A percentile compares a stretch with the other conserved stretches of the same genome.
Conservation (phyloP, 345 rosid species). For the Ricinus communis region DNA sequence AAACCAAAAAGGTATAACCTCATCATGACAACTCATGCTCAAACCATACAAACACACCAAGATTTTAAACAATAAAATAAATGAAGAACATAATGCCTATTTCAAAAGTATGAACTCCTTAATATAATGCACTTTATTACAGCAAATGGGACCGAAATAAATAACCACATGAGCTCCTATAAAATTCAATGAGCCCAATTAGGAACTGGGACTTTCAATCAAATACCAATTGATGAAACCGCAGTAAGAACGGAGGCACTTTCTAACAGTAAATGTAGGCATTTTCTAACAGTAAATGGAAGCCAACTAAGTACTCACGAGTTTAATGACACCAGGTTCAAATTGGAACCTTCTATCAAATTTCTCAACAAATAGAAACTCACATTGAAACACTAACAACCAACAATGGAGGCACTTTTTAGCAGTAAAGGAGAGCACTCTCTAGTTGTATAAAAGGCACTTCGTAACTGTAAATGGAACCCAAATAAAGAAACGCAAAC, state of each 20-base stretch:
- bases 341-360: background rate
- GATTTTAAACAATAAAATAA: background rate
- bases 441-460: too few species aligned
- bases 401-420: too few species aligned
- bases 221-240: too few species aligned
- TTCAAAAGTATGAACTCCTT: background rate
- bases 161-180: background rate
- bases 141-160: background rate
- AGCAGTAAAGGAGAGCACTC: too few species aligned
- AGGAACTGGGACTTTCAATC: too few species aligned
- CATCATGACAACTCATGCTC: conserved; percentile 29
- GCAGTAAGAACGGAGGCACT: too few species aligned
- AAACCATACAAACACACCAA: background rate
- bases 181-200: background rate
- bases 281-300: too few species aligned
- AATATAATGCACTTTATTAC: background rate
- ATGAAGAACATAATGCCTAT: background rate
- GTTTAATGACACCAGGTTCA: too few species aligned
- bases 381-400: background rate
- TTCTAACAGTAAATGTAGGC: too few species aligned
- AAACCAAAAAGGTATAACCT: conserved; percentile 40
- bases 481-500: too few species aligned
- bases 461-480: background rate
- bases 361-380: background rate
- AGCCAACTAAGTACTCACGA: too few species aligned